Conservation (phyloP, 1,284 basidiomycete genomes). For the Tetrapyrgos nigripes region DNA sequence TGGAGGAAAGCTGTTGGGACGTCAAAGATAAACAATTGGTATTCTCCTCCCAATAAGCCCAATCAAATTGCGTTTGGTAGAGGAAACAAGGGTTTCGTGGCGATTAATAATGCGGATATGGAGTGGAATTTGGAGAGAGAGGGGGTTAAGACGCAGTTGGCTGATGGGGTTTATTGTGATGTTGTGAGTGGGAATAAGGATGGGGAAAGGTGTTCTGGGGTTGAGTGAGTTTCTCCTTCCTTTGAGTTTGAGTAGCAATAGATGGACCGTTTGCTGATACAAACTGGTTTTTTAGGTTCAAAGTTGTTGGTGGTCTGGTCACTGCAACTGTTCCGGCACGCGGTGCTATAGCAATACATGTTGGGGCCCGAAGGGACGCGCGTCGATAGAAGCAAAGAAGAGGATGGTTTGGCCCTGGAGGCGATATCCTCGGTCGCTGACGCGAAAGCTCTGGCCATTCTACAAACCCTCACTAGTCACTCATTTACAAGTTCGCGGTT, state of each 20-base stretch:
- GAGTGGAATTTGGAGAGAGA: conserved; percentile 48
- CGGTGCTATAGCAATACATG: conserved; percentile 66
- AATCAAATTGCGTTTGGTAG: conserved; percentile 72
- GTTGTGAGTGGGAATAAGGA: too few relatives aligned
- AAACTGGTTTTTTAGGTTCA: too few relatives aligned
- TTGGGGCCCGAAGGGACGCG: too few relatives aligned
- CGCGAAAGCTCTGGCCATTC: too few relatives aligned
- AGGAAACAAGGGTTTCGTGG: conserved; percentile 56
- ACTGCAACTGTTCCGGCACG: conserved; percentile 57
- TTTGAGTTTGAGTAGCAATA: too few relatives aligned
- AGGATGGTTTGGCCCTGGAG: too few relatives aligned
- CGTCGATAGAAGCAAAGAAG: too few relatives aligned
- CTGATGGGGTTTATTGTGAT: conserved; percentile 56
- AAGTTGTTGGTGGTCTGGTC: conserved; percentile 60
- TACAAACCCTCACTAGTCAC: too few relatives aligned
- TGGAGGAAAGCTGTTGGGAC: conserved; percentile 65
- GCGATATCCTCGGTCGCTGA: too few relatives aligned
- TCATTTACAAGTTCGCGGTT: too few relatives aligned
- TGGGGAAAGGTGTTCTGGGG: conserved; percentile 44
- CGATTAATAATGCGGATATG: conserved; percentile 54
- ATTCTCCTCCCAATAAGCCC: conserved; percentile 55
- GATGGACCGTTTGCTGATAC: too few relatives aligned
- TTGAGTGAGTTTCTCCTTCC: conserved; percentile 41
- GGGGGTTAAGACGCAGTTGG: conserved; percentile 49
- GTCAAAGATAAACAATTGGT: conserved; percentile 59